Base-by-base conservation (phyloP, 73 alveolate species). In the Symbiodinium pilosum region DNA sequence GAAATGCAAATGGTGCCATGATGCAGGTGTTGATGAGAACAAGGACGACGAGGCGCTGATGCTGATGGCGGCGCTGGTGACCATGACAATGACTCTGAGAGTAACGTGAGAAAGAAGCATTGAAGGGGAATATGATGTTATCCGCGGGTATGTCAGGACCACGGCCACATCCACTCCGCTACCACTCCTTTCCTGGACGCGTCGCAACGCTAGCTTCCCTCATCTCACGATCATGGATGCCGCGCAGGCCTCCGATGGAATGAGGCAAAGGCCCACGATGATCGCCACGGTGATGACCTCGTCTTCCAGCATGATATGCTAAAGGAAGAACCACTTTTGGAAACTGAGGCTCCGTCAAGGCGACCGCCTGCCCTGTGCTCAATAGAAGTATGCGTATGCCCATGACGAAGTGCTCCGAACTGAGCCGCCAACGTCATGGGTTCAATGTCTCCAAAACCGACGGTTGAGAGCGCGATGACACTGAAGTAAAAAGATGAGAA, bases 381-480 rank as follows among this genome's bases (percentile, higher is more conserved):
- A 36, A 20, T 20, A 34, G 9, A 26, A 3, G 85, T 16, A 26
- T 73, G 85, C 64, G 21, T 24, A 75, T 12, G 30, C 56, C 21
- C 41, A 2, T 36, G 28, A 16, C 56, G 11, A 28, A 41, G 3
- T 0, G 28, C 20, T 24, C 39, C 68, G 38, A 40, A 39, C 39
- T 24, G 38, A 59, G 86, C 12, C 28, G 32, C 86, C 12, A 44
- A 34, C 97, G 98, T 93, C 93, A 93, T 43, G 38, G 98, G 98
- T 5, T 75, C 98, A 44, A 93, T 93, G 84, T 93, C 98, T 9
- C 98, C 98, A 32, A 93, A 93, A 44, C 98, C 98, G 32, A 93
- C 98, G 28, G 98, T 93, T n/a, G 98, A 93, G 38, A 93, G 98
- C 5, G 98, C 98, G 28, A 93, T 52, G 43, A 86, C 86, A 43